phyloP scores from a whole-genome alignment of 164 flowering plant species.

The Warburgia ugandensis region DNA sequence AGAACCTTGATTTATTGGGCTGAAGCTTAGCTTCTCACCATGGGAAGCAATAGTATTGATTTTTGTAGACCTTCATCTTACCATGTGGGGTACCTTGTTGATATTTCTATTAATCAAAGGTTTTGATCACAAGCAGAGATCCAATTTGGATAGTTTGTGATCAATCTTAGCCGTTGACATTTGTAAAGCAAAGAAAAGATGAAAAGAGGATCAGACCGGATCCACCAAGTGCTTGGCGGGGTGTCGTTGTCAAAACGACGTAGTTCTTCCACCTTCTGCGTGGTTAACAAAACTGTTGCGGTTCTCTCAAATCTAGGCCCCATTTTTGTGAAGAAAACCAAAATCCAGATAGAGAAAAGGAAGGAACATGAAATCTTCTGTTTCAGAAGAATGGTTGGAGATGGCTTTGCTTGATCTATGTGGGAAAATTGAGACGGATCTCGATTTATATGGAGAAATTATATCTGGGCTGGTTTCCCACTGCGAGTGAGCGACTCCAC shows the following conservation, averaged over 20 bases:
- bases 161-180: too few species aligned
- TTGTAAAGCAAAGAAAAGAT: too few species aligned
- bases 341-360: background rate
- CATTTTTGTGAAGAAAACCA: background rate
- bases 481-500: slow-evolving; percentile 78
- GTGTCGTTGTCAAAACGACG: too few species aligned
- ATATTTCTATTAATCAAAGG: too few species aligned
- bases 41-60: too few species aligned
- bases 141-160: too few species aligned
- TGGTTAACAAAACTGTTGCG: background rate
- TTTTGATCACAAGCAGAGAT: too few species aligned
- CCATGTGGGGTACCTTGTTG: too few species aligned
- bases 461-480: slow-evolving; percentile 89
- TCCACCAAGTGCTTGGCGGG: background rate
- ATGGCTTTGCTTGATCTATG: slow-evolving; percentile 64
- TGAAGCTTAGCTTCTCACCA: too few species aligned
- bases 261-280: background rate
- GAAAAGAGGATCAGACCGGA: background rate
- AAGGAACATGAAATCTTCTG: background rate
- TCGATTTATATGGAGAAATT: slow-evolving; percentile 61
- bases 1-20: too few species aligned
- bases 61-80: too few species aligned
- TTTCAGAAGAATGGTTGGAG: slow-evolving; percentile 74
- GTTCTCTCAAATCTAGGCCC: background rate
- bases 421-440: slow-evolving; percentile 42